Base-by-base conservation (phyloP, 768 basidiomycete genomes). In the Psilocybe subaeruginosa region DNA sequence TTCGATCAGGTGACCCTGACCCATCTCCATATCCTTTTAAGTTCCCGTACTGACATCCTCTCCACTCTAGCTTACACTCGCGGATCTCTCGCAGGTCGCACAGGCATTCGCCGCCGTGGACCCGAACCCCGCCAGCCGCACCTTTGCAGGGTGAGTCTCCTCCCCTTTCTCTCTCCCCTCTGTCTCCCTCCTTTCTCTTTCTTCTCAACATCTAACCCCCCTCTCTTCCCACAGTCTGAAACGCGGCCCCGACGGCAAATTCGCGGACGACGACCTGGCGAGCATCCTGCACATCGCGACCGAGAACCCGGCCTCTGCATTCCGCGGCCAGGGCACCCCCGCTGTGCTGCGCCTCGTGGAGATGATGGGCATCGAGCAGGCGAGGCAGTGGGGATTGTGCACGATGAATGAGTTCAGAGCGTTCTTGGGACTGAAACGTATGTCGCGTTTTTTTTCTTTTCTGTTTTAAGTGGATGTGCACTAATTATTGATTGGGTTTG, bases 321-420 rank as follows among this genome's bases (percentile, higher is more conserved):
- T 60, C 43, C 56, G 81, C 31, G 84, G 79, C 16, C 79, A 80
- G 1, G 80, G 81, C 8, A 81, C 81, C 0, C 83, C 85, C 0
- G 68, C 67, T 1, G 78, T 77, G 5, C 68, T 87, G 61, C 72
- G 82, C 6, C 70, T 85, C 41, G 76, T 86, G 23, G 86, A 88
- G 66, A 80, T 86, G 16, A 73, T 87, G 74, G 82, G 80, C 0
- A 86, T 88, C 47, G 70, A 76, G 51, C 85, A 86, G 69, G 79
- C 82, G 2, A 71, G 86, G 39, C 64, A 66, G 6, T 87, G 86
- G 85, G 85, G 85, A 30, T 77, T 81, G 2, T 83, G 83, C 66
- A 79, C 81, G 5, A 77, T 85, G 78, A 86, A 85, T 54, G 83
- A 85, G 69, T 85, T 85, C 69, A 73, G 84, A 41, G 65, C 75